Evolutionary conservation across 2,329 filamentous ascomycete species (phyloP), one percentile per base, ranked within the genome.

Genomic region (Apiospora sp.): DNA sequence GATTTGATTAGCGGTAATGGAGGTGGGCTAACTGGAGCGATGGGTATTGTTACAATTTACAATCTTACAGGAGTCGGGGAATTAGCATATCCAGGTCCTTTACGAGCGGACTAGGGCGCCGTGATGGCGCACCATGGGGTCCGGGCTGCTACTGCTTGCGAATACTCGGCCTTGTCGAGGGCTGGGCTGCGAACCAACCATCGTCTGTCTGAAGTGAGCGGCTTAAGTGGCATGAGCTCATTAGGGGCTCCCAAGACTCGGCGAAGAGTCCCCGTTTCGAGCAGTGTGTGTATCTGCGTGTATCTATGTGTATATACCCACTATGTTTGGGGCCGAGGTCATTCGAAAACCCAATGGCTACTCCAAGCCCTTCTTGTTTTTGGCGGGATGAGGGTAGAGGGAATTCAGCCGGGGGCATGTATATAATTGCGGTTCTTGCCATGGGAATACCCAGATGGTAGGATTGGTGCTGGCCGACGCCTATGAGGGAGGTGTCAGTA

Each of bases 201-300:
- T n/a, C 4, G n/a, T 64, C 10, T 64, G 34, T 64, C 4, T 34
- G 58, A 34, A 64, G 58, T n/a, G 30, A 13, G 58, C 30, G 34
- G 34, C n/a, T 64, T 3, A 37, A 10, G n/a, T 41, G 34, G 34
- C 22, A 22, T 64, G 58, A 22, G 22, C 58, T 64, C 58, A 41
- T 10, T 19, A 64, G 58, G 58, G 58, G 58, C 58, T n/a, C n/a
- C 16, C 34, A 41, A 64, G 34, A 64, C 34, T 22, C 34, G 58
- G 34, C 2, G 58, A 64, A 64, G 34, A 22, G 34, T 41, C 30
- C 30, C 16, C 34, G 58, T 30, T 41, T 58, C 34, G 34, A 34
- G 58, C 58, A 64, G 58, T 64, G 58, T 37, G 54, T 64, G 58
- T 64, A 64, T 64, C 34, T 64, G 58, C 58, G 58, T 64, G 58